Evolutionary conservation across 768 basidiomycete species (phyloP).

Genomic region (Tulasnella sp.): DNA sequence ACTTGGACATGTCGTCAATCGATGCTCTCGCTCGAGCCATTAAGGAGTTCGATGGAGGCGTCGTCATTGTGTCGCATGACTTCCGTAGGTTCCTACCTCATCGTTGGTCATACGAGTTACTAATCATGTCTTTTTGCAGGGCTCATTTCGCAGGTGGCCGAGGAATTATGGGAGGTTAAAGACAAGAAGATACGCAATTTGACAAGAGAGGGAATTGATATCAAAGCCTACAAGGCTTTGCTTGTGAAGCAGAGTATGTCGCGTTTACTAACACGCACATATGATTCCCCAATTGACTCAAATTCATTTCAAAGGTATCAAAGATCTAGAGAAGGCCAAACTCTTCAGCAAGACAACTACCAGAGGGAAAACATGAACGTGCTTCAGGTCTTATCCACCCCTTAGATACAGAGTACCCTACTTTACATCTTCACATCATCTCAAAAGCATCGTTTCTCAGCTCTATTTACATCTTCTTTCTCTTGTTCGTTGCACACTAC

Average conservation of each 20-base stretch:
- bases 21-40: conserved; percentile 91
- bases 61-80: conserved; percentile 98
- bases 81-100: conserved; percentile 55
- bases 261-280: conserved; percentile 3
- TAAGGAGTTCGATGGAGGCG: conserved; percentile 94
- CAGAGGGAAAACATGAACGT: no score
- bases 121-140: conserved; percentile 31
- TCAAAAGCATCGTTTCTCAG: no score
- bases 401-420: no score
- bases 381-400: no score
- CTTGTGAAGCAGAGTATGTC: conserved; percentile 64
- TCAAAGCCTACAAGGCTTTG: conserved; percentile 85
- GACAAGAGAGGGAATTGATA: conserved; percentile 67
- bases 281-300: background rate
- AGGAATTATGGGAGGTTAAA: conserved; percentile 98
- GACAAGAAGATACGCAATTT: conserved; percentile 86
- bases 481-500: no score
- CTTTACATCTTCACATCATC: no score
- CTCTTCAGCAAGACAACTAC: conserved; percentile 88
- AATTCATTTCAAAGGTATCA: conserved; percentile 40
- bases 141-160: conserved; percentile 93
- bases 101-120: background rate
- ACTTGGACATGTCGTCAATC: conserved; percentile 96
- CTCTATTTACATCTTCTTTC: no score
- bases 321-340: conserved; percentile 85